These are phyloP conservation scores for Hypoxylon sp. DNA, from an alignment of 2,329 filamentous ascomycete genomes.

Conservation along the genomic window DNA sequence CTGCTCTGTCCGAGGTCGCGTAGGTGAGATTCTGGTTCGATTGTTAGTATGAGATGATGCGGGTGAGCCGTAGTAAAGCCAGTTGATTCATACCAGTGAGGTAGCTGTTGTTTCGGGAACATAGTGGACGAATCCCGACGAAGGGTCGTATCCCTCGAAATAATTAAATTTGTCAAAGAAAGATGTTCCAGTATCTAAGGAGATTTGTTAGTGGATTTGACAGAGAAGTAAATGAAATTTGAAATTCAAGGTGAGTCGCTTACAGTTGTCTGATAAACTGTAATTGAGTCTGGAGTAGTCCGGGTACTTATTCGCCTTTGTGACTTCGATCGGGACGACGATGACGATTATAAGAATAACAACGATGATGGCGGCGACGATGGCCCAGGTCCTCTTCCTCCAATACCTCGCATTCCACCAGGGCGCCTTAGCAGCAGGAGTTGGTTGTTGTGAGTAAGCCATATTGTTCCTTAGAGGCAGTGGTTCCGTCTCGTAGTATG, in stretches of 20 bases:
- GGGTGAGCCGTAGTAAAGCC: too few species aligned
- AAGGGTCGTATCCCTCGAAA: constrained; percentile 59
- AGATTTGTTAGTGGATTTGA: constrained; percentile 4
- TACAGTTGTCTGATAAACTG: constrained; percentile 59
- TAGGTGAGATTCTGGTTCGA: constrained; percentile 67
- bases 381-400: constrained; percentile 61
- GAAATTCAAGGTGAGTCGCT: constrained; percentile 36
- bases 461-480: constrained; percentile 35
- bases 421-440: constrained; percentile 27
- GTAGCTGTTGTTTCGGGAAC: constrained; percentile 54
- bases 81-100: constrained; percentile 48
- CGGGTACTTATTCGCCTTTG: constrained; percentile 55
- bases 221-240: not conserved
- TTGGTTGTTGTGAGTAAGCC: too few species aligned
- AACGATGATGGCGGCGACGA: constrained; percentile 50
- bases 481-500: constrained; percentile 28
- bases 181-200: constrained; percentile 55
- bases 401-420: constrained; percentile 62
- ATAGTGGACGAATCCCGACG: constrained; percentile 63
- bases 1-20: constrained; percentile 59
- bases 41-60: constrained; percentile 17
- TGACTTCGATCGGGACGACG: constrained; percentile 57
- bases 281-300: constrained; percentile 59
- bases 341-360: constrained; percentile 58
- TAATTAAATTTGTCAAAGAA: constrained; percentile 67